phyloP scores from a whole-genome alignment of 768 basidiomycete genomes.

The Boletus edulis region DNA sequence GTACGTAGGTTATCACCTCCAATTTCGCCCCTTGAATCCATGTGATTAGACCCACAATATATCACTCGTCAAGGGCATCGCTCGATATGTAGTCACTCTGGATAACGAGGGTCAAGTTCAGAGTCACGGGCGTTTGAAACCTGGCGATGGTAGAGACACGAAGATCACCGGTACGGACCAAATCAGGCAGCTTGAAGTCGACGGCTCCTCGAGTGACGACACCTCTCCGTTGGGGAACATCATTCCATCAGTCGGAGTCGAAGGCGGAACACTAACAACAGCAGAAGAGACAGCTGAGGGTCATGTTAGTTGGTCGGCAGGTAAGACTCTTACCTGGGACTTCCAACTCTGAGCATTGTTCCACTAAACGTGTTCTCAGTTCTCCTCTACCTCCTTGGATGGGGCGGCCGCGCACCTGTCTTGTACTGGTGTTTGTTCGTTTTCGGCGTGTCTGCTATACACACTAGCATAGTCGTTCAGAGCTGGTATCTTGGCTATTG shows the following conservation, averaged over 20 bases:
- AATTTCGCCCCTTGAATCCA: neutral
- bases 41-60: slow-evolving; percentile 31
- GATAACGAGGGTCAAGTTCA: slow-evolving; percentile 49
- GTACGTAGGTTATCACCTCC: neutral
- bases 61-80: slow-evolving; percentile 22
- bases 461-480: slow-evolving; percentile 24
- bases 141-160: slow-evolving; percentile 1
- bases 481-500: slow-evolving; percentile 39
- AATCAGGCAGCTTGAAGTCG: neutral
- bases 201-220: neutral
- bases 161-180: neutral
- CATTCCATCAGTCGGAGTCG: slow-evolving; percentile 11
- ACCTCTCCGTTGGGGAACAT: slow-evolving; percentile 24
- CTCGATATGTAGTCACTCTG: slow-evolving; percentile 48
- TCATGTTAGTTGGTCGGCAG: slow-evolving; percentile 9
- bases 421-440: slow-evolving; percentile 32
- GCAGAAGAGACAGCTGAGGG: slow-evolving; percentile 16
- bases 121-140: slow-evolving; percentile 43
- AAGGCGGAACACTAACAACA: slow-evolving; percentile 6
- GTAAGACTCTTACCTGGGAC: slow-evolving; percentile 8
- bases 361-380: neutral
- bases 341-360: neutral
- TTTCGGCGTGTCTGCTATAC: slow-evolving; percentile 18
- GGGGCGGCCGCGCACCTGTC: slow-evolving; percentile 20
- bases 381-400: slow-evolving; percentile 14